Conservation (phyloP, 257 asterid species). For the Rehmannia glutinosa region DNA sequence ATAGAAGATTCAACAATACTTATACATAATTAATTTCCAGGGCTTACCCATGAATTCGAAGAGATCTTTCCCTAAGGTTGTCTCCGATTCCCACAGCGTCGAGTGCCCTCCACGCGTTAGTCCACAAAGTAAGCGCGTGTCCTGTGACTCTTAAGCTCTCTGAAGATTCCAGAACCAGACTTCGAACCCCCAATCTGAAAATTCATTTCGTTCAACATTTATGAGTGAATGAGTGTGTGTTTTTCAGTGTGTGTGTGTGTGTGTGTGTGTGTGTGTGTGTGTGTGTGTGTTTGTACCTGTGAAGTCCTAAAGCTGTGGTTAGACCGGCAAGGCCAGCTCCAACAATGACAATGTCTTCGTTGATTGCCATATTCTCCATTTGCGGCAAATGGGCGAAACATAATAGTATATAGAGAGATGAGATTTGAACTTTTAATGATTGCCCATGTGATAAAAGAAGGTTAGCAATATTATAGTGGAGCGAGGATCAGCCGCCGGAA, state of each 20-base stretch:
- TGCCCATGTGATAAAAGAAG: no score
- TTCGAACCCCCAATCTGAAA: conserved; percentile 44
- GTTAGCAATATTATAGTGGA: not conserved
- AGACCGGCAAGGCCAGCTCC: conserved; percentile 63
- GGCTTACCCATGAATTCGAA: conserved; percentile 34
- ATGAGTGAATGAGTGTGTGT: no score
- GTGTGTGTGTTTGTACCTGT: conserved; percentile 53
- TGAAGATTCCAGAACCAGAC: conserved; percentile 55
- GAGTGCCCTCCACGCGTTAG: conserved; percentile 61
- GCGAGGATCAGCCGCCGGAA: not conserved
- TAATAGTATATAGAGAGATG: not conserved
- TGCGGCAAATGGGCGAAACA: not conserved
- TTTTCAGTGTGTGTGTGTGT: no score
- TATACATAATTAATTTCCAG: not conserved
- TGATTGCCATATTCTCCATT: conserved; percentile 13
- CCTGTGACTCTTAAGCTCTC: conserved; percentile 48
- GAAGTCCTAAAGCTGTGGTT: conserved; percentile 52
- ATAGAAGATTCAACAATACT: not conserved
- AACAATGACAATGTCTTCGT: conserved; percentile 35
- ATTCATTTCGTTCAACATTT: not conserved
- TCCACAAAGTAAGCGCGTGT: conserved; percentile 51
- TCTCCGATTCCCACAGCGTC: conserved; percentile 61
- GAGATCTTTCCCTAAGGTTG: conserved; percentile 36
- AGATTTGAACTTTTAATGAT: not conserved
- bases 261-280: not conserved